Evolutionary conservation across 2,329 filamentous ascomycete genomes (phyloP), one percentile per base, ranked within the genome.

Genomic region (Ceratocystis papillata): DNA sequence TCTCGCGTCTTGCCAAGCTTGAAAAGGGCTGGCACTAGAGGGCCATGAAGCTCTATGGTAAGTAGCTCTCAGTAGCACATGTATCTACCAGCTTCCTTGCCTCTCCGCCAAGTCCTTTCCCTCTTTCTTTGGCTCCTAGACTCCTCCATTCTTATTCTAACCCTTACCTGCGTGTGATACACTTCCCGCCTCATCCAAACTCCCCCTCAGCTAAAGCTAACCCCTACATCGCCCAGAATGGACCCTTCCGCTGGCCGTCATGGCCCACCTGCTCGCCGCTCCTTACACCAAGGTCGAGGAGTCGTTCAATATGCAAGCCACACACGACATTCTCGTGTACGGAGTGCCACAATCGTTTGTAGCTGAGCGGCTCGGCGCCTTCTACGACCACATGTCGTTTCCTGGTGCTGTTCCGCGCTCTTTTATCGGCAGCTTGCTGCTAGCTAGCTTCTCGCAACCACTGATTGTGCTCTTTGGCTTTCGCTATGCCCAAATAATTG

Each of bases 271-370:
- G 65, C 72, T 85, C 68, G 74, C 85, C 28, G 85, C 92, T 10
- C 94, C 94, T 0, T 93, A 95, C 78, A 96, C 92, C 67, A 99
- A 99, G 76, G 94, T 99, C 68, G 94, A 99, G 75, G 94, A 99
- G 76, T 97, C 93, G 0, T 97, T 99, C 82, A 96, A 96, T 75
- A 85, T 97, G 67, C 94, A 99, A 75, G 94, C 94, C 5, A 83
- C 86, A 2, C 94, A 97, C 75, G 94, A 99, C 74, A 87, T 99
- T 45, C 76, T 96, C 68, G 82, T 83, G 46, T 90, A 94, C 74
- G 91, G 91, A 28, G 84, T 89, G 1, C 89, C 90, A 0, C 73
- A 76, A 22, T 50, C 66, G n/a, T 79, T 86, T 70, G 74, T 81
- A 17, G 73, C 77, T 63, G 74, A 79, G 12, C 81, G 79, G 48